These are phyloP conservation scores for Hamamelis virginiana DNA, from an alignment of 164 flowering plant genomes.

Conservation along the genomic window DNA sequence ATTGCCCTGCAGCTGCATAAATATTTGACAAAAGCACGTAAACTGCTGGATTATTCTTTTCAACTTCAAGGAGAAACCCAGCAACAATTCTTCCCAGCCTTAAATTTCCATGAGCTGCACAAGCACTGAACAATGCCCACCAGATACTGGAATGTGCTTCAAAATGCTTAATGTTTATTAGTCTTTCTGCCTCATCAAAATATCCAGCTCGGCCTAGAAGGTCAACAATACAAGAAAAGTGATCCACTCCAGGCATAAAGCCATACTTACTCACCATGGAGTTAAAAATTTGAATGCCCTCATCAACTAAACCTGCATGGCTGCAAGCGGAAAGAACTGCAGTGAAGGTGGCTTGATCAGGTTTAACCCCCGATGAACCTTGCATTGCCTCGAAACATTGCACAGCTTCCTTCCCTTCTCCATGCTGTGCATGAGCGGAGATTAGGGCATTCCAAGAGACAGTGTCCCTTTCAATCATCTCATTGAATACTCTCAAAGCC, in stretches of 20 bases:
- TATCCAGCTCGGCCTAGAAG: constrained; percentile 60
- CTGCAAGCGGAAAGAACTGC: constrained; percentile 69
- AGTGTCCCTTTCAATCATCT: constrained; percentile 41
- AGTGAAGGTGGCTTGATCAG: constrained; percentile 63
- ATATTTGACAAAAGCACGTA: constrained; percentile 56
- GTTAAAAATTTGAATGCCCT: constrained; percentile 45
- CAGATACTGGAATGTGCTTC: constrained; percentile 33
- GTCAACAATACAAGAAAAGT: constrained; percentile 58
- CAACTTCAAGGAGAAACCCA: constrained; percentile 40
- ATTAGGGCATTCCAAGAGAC: constrained; percentile 63
- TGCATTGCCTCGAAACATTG: constrained; percentile 43
- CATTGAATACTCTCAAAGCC: constrained; percentile 43
- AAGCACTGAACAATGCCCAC: constrained; percentile 70
- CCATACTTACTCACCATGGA: constrained; percentile 50
- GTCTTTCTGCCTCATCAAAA: constrained; percentile 52
- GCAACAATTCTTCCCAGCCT: constrained; percentile 58
- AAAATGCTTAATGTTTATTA: constrained; percentile 30
- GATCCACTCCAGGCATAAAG: constrained; percentile 49
- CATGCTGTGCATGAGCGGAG: constrained; percentile 66
- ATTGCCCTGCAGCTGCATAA: constrained; percentile 54
- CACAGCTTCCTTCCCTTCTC: constrained; percentile 57
- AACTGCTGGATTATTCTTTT: constrained; percentile 48
- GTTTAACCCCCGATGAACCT: constrained; percentile 24
- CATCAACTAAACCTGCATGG: constrained; percentile 63
- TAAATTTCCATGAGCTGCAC: constrained; percentile 58